Conservation (phyloP, 108 stramenopile genomes). For the Cyclotella choctawhatcheeana region DNA sequence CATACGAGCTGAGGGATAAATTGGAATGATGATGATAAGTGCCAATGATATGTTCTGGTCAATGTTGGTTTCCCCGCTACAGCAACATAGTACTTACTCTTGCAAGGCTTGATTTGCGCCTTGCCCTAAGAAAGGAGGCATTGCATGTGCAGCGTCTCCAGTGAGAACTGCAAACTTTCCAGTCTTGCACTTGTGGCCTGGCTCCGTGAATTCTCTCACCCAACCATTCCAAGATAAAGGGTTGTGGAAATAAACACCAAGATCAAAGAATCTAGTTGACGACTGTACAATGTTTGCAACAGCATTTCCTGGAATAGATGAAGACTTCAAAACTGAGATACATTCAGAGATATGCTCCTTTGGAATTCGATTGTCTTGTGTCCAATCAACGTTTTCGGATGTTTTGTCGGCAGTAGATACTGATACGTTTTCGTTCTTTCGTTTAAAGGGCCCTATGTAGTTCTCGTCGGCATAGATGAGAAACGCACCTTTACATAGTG, state of each 20-base stretch:
- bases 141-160: slow-evolving; percentile 96
- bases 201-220: slow-evolving; percentile 55
- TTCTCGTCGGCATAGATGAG: slow-evolving; percentile 67
- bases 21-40: background rate
- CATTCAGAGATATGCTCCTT: slow-evolving; percentile 38
- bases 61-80: too few relatives aligned
- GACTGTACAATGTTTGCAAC: slow-evolving; percentile 47
- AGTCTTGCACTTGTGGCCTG: slow-evolving; percentile 17
- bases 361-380: slow-evolving; percentile 51
- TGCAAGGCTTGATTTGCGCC: slow-evolving; percentile 97
- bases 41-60: too few relatives aligned
- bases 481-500: slow-evolving; percentile 62
- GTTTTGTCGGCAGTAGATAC: slow-evolving; percentile 11
- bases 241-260: slow-evolving; percentile 88
- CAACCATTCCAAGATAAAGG: slow-evolving; percentile 74
- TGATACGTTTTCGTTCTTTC: slow-evolving; percentile 1
- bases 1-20: slow-evolving; percentile 15
- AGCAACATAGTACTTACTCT: slow-evolving; percentile 73
- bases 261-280: slow-evolving; percentile 72
- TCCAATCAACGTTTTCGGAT: slow-evolving; percentile 79
- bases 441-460: slow-evolving; percentile 74
- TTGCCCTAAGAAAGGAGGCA: slow-evolving; percentile 97
- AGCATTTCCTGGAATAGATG: slow-evolving; percentile 52
- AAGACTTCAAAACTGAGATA: slow-evolving; percentile 24
- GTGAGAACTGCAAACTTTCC: slow-evolving; percentile 55